Evolutionary conservation across 331 rosid genomes (phyloP).

Genomic region (Stylosanthes scabra): DNA sequence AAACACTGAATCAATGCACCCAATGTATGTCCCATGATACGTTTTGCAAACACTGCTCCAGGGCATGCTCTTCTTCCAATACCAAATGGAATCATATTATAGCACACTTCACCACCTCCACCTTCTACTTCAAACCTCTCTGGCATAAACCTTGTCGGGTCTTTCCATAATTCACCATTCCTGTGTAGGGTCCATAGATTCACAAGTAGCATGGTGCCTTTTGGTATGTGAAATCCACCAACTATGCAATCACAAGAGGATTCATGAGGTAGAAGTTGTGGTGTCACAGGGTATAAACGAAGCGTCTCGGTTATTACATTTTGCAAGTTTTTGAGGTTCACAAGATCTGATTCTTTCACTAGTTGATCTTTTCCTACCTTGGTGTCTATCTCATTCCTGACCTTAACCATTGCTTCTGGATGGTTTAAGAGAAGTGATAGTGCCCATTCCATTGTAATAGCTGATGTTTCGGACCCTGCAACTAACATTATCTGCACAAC

Average conservation of each 20-base stretch:
- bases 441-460: slow-evolving; percentile 51
- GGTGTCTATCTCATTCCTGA: slow-evolving; percentile 38
- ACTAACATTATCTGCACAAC: slow-evolving; percentile 30
- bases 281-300: slow-evolving; percentile 29
- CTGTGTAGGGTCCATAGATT: slow-evolving; percentile 50
- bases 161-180: slow-evolving; percentile 44
- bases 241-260: slow-evolving; percentile 37
- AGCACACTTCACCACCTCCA: background rate
- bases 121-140: slow-evolving; percentile 44
- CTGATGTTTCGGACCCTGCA: slow-evolving; percentile 47
- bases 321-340: slow-evolving; percentile 29
- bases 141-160: slow-evolving; percentile 40
- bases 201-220: slow-evolving; percentile 38
- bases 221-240: slow-evolving; percentile 35
- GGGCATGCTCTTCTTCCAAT: slow-evolving; percentile 53
- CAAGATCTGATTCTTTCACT: slow-evolving; percentile 40
- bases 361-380: slow-evolving; percentile 30
- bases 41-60: slow-evolving; percentile 40
- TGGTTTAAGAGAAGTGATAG: slow-evolving; percentile 51
- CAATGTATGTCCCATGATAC: slow-evolving; percentile 28
- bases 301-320: slow-evolving; percentile 33
- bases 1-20: slow-evolving; percentile 46
- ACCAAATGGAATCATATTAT: slow-evolving; percentile 46
- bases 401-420: slow-evolving; percentile 40
- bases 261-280: slow-evolving; percentile 43